These are phyloP conservation scores for Apiospora pterosperma DNA, from an alignment of 2,329 filamentous ascomycete genomes.

Conservation along the genomic window DNA sequence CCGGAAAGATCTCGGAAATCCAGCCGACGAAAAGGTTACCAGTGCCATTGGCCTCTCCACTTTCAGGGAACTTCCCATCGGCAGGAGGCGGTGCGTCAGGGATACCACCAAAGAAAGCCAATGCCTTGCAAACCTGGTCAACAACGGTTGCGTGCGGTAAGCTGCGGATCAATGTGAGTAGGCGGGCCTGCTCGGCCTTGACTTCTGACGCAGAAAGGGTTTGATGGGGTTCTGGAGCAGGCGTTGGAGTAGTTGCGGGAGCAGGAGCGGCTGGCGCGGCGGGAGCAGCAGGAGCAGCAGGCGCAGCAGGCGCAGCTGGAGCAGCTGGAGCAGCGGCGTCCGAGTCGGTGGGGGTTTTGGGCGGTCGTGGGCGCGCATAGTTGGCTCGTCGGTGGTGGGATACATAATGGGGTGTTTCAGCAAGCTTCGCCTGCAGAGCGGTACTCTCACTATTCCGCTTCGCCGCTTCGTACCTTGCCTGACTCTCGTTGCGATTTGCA, in stretches of 20 bases:
- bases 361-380: slow-evolving; percentile 25
- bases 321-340: background rate
- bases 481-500: slow-evolving; percentile 38
- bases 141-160: slow-evolving; percentile 55
- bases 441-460: slow-evolving; percentile 62
- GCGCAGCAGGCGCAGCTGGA: slow-evolving; percentile 5
- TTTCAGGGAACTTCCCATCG: slow-evolving; percentile 51
- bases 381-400: slow-evolving; percentile 42
- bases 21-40: slow-evolving; percentile 59
- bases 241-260: background rate
- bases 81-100: slow-evolving; percentile 50
- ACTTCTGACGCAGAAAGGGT: slow-evolving; percentile 43
- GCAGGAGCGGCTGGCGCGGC: slow-evolving; percentile 6
- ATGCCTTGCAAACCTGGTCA: slow-evolving; percentile 59
- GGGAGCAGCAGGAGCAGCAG: slow-evolving; percentile 7
- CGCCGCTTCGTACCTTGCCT: slow-evolving; percentile 50
- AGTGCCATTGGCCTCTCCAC: slow-evolving; percentile 52
- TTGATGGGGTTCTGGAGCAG: slow-evolving; percentile 10
- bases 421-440: slow-evolving; percentile 53
- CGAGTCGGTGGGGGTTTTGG: background rate
- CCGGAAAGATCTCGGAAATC: slow-evolving; percentile 62
- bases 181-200: slow-evolving; percentile 57
- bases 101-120: slow-evolving; percentile 62
- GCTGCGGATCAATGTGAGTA: slow-evolving; percentile 53
- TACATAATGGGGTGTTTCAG: slow-evolving; percentile 51